Evolutionary conservation across 805 yeast genomes (phyloP), one percentile per base, ranked within the genome.

Genomic region (Lachancea sp.): DNA sequence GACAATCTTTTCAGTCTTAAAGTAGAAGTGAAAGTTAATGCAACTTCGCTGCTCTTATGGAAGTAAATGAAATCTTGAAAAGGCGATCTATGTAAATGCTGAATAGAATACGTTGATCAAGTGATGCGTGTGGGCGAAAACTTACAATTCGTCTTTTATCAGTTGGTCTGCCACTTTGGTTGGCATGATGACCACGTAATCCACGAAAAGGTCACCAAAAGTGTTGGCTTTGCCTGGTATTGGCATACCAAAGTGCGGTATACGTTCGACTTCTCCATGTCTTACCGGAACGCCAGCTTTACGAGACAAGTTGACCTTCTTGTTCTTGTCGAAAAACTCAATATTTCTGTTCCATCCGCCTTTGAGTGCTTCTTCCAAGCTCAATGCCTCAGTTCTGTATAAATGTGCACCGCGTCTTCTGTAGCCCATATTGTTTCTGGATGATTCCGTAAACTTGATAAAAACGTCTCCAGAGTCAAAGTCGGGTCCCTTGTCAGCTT

Each of bases 161-260:
- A 22, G 38, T 30, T 33, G 36, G 29, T 32, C 33, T 36, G 43
- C 18, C 25, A 43, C 30, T 31, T 52, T 48, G 17, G 47, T 45
- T 15, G 82, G 81, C 42, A 60, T 63, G 4, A 78, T 54, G 8
- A 78, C 70, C 15, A 60, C 62, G 52, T 76, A 78, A 30, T 77
- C 76, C 15, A 78, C 65, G 53, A 63, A 71, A 50, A 77, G 60
- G 54, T 78, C 78, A 52, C 85, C 80, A 60, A 65, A 70, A 59
- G 77, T 73, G 39, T 73, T 79, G 32, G 20, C 22, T 32, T 72
- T 72, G 34, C 67, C 72, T 4, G 26, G 38, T 19, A 57, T 53
- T 2, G 98, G 98, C 97, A 93, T 88, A 19, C 99, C 99, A 55
- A 76, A 81, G 6, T 85, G 89, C 49, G 71, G 67, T 29, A 91